A percentile compares a stretch with the other conserved stretches of the same genome.
Conservation (phyloP, 176 grass and related monocot genomes). For the Ampelocalamus luodianensis region DNA sequence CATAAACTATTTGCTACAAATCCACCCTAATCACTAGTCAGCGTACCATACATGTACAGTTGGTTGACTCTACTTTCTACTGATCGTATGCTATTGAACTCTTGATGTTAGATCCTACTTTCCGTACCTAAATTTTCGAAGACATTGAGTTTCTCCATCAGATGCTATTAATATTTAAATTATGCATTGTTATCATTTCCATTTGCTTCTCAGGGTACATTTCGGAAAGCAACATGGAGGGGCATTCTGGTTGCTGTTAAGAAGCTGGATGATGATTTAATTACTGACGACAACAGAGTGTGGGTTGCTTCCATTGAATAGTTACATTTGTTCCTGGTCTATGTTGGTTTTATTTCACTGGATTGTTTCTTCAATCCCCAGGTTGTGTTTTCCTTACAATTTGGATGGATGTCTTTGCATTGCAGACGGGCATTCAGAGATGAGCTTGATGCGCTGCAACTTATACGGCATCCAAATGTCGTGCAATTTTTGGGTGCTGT, state of each 20-base stretch:
- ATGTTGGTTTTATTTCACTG: conserved; percentile 26
- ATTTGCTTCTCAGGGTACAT: conserved; percentile 77
- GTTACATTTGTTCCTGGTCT: conserved; percentile 32
- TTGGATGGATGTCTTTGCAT: conserved; percentile 32
- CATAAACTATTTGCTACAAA: background rate
- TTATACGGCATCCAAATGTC: conserved; percentile 96
- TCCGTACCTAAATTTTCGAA: conserved; percentile 20
- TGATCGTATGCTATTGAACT: background rate
- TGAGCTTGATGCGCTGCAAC: conserved; percentile 88
- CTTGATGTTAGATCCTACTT: background rate
- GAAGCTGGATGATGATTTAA: conserved; percentile 84
- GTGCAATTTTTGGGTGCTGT: conserved; percentile 98
- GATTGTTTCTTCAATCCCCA: background rate
- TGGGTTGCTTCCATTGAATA: conserved; percentile 68
- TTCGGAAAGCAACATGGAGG: conserved; percentile 84
- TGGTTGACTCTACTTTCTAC: background rate
- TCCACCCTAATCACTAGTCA: conserved; percentile 1
- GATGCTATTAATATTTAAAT: background rate
- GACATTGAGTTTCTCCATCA: background rate
- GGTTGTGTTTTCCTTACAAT: conserved; percentile 38
- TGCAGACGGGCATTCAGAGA: conserved; percentile 85
- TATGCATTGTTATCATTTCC: conserved; percentile 10
- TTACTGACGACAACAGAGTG: conserved; percentile 88
- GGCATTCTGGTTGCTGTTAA: conserved; percentile 93
- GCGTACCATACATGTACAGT: background rate